Conservation (phyloP, 495 filamentous ascomycete genomes). For the Polyplosphaeria fusca region DNA sequence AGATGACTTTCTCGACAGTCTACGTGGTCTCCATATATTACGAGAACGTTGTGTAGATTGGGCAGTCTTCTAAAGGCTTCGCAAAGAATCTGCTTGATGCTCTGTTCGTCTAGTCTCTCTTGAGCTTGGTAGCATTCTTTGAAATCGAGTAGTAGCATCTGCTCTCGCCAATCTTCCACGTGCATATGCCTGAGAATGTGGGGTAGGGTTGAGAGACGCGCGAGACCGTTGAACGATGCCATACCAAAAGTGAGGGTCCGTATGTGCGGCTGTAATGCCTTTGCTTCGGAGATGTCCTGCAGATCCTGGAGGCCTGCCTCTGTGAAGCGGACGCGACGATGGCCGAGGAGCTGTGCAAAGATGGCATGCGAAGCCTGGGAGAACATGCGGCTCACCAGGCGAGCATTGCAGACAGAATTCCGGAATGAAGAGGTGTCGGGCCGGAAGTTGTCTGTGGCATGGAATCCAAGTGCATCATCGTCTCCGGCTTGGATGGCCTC, state of each 20-base stretch:
- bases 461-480: not conserved
- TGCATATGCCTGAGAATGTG: no score
- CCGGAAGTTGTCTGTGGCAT: not conserved
- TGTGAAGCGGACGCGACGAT: not conserved
- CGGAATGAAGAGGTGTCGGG: not conserved
- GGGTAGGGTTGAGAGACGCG: no score
- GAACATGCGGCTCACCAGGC: not conserved
- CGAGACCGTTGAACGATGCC: not conserved
- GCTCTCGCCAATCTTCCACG: no score
- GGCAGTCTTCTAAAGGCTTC: no score
- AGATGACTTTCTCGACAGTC: no score
- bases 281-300: not conserved
- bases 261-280: not conserved
- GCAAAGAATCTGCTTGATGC: no score
- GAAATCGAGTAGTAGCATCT: no score
- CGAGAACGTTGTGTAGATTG: no score
- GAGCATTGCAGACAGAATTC: not conserved
- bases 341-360: not conserved
- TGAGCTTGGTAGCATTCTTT: no score
- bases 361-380: not conserved
- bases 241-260: not conserved
- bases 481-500: not conserved
- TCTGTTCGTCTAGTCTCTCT: no score
- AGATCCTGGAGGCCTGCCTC: not conserved
- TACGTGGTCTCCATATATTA: no score